Conservation (phyloP, 768 basidiomycete genomes). For the Suillus subalutaceus region DNA sequence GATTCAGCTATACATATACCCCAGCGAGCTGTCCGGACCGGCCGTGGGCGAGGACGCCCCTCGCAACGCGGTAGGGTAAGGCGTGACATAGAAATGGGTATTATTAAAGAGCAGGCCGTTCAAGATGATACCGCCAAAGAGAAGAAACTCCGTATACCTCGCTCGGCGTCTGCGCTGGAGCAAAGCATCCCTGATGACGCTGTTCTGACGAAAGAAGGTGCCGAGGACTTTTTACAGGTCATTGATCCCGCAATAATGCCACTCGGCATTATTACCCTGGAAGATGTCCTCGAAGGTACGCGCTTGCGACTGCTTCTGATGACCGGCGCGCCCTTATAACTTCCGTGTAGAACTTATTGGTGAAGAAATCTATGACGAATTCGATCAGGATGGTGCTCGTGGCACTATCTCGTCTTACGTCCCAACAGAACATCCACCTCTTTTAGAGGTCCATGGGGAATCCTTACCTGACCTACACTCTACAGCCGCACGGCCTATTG, state of each 20-base stretch:
- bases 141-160: slow-evolving; percentile 33
- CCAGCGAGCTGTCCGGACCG: slow-evolving; percentile 13
- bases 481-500: slow-evolving; percentile 7
- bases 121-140: slow-evolving; percentile 16
- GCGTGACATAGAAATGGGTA: slow-evolving; percentile 30
- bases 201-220: slow-evolving; percentile 72
- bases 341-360: slow-evolving; percentile 76
- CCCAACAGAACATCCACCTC: slow-evolving; percentile 30
- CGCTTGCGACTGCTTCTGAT: background rate
- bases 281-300: slow-evolving; percentile 88
- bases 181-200: slow-evolving; percentile 92
- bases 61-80: slow-evolving; percentile 19
- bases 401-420: slow-evolving; percentile 51
- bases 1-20: slow-evolving; percentile 19
- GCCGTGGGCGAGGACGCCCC: slow-evolving; percentile 18
- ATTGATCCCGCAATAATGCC: slow-evolving; percentile 84
- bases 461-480: slow-evolving; percentile 9
- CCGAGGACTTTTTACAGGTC: slow-evolving; percentile 82
- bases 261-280: slow-evolving; percentile 89
- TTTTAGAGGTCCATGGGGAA: slow-evolving; percentile 33
- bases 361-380: slow-evolving; percentile 92
- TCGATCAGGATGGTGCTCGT: slow-evolving; percentile 76
- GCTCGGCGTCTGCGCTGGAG: slow-evolving; percentile 53
- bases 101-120: slow-evolving; percentile 6
- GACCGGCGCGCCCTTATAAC: background rate